Evolutionary conservation across 2,329 filamentous ascomycete species (phyloP).

Genomic region (Epichloe uncinata): DNA sequence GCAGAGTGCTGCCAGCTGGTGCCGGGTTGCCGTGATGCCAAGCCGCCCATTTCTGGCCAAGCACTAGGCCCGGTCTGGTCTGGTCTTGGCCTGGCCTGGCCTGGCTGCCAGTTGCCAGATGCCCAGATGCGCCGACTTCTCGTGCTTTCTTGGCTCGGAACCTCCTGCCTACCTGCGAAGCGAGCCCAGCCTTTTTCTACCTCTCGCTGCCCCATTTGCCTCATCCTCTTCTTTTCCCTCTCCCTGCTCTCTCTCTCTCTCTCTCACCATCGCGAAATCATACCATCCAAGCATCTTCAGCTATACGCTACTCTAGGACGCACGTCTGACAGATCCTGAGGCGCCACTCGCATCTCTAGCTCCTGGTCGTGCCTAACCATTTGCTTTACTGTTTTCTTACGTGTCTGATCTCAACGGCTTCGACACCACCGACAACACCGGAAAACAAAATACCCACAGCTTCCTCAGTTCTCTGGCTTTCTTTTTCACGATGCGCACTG

Average conservation of each 20-base stretch:
- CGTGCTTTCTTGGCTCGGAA: too few species aligned
- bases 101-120: too few species aligned
- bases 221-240: not conserved
- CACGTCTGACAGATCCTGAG: conserved; percentile 4
- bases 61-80: not conserved
- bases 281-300: conserved; percentile 7
- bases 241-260: conserved; percentile 1
- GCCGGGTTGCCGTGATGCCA: conserved; percentile 1
- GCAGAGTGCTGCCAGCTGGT: not conserved
- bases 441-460: not conserved
- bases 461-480: not conserved
- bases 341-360: conserved; percentile 5
- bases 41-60: not conserved
- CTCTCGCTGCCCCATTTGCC: conserved; percentile 2
- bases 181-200: conserved; percentile 4
- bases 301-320: conserved; percentile 1
- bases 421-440: not conserved
- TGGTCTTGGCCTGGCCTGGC: not conserved
- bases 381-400: conserved; percentile 3
- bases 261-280: conserved; percentile 4
- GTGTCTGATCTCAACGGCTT: not conserved
- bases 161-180: not conserved
- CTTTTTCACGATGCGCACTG: conserved; percentile 25
- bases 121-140: too few species aligned
- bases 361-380: not conserved